Conservation (phyloP, 129 eudicot species). For the Helichrysum umbraculigerum region DNA sequence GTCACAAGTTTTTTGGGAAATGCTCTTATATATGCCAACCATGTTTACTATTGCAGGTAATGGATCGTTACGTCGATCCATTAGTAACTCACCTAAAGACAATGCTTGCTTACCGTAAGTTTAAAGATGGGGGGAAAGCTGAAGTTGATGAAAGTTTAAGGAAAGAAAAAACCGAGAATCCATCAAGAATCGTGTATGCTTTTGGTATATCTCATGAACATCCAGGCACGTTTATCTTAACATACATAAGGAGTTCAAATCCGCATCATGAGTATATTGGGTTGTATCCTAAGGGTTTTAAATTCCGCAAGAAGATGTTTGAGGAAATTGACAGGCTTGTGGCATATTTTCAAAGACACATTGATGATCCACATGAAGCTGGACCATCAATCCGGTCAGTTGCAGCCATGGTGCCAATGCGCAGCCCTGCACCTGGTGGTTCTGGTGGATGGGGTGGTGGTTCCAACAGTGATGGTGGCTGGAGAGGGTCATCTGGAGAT, state of each 20-base stretch:
- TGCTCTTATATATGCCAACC: not conserved
- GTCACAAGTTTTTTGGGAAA: not conserved
- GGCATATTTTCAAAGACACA: slow-evolving; percentile 82
- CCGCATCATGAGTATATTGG: slow-evolving; percentile 98
- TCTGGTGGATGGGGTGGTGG: slow-evolving; percentile 79
- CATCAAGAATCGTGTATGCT: slow-evolving; percentile 80
- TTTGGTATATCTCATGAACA: slow-evolving; percentile 97
- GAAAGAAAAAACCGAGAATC: slow-evolving; percentile 75
- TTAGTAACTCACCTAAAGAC: slow-evolving; percentile 75
- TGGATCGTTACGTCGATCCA: slow-evolving; percentile 96
- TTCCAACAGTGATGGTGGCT: slow-evolving; percentile 50
- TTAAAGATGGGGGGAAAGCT: slow-evolving; percentile 76
- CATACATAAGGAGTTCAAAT: slow-evolving; percentile 80
- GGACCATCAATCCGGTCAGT: slow-evolving; percentile 77
- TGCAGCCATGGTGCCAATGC: slow-evolving; percentile 95
- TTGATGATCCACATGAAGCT: slow-evolving; percentile 76
- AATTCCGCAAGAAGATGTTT: slow-evolving; percentile 85
- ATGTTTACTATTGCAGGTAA: slow-evolving; percentile 54
- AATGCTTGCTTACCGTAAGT: slow-evolving; percentile 84
- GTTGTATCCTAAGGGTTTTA: slow-evolving; percentile 89
- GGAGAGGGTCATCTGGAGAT: slow-evolving; percentile 57
- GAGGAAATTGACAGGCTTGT: slow-evolving; percentile 85
- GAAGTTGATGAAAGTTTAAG: slow-evolving; percentile 86
- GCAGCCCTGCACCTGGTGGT: slow-evolving; percentile 72
- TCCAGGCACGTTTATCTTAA: slow-evolving; percentile 87